A percentile compares a stretch with the other conserved stretches of the same genome.
Conservation (phyloP, 2,329 filamentous ascomycete genomes). For the Cytospora paraplurivora region DNA sequence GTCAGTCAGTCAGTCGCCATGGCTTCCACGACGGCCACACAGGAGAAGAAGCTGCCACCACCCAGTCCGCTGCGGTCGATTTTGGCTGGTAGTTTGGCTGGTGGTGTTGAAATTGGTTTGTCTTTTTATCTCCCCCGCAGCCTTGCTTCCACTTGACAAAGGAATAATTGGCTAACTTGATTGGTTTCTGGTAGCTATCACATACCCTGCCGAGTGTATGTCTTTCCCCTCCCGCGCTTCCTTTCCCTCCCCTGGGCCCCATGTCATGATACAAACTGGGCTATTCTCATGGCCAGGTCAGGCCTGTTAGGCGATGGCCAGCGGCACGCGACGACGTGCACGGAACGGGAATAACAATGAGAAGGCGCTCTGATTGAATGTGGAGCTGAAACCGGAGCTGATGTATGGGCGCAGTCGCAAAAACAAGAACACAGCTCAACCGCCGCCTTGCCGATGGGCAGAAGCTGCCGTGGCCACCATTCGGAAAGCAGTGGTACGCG, state of each 20-base stretch:
- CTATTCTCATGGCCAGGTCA: no score
- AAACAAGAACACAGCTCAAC: constrained; percentile 93
- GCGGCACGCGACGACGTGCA: background rate
- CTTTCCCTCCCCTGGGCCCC: constrained; percentile 22
- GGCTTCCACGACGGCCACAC: constrained; percentile 30
- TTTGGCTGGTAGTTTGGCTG: constrained; percentile 88
- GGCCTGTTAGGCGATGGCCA: background rate
- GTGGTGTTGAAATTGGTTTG: constrained; percentile 88
- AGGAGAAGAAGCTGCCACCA: constrained; percentile 39
- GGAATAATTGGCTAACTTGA: constrained; percentile 33
- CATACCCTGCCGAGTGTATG: constrained; percentile 90
- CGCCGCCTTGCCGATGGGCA: constrained; percentile 75
- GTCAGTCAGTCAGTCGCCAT: constrained; percentile 20
- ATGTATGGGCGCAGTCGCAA: constrained; percentile 66
- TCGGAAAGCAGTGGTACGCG: constrained; percentile 94
- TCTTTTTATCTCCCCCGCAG: constrained; percentile 9
- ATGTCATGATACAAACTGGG: background rate
- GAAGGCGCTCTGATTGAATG: background rate
- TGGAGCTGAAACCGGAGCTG: background rate
- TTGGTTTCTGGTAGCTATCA: constrained; percentile 62
- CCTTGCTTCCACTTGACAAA: background rate
- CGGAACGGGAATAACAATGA: background rate
- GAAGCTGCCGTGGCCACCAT: constrained; percentile 93
- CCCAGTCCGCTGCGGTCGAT: constrained; percentile 87
- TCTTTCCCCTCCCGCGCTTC: constrained; percentile 28